Evolutionary conservation across 805 yeast genomes (phyloP), one percentile per base, ranked within the genome.

Genomic region (Barnettozyma californica): DNA sequence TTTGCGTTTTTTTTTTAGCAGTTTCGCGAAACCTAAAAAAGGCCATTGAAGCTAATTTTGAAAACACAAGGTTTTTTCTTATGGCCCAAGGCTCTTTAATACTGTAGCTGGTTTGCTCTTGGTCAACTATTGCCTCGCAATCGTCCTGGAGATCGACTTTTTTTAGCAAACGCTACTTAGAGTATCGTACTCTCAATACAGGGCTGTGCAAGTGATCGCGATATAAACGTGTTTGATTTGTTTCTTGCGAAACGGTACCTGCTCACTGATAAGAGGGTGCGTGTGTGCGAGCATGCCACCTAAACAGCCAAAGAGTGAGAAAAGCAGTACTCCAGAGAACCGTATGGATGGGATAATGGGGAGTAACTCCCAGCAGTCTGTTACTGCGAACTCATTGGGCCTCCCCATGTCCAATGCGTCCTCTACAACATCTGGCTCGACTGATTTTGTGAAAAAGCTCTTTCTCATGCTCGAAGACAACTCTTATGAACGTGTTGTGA

Each of bases 401-500:
- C 49, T 60, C 10, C 43, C 56, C 5, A 26, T 51, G 31, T 53
- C 49, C 23, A 60, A 59, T 44, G 46, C 57, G 1, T 60, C 64
- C 1, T 61, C 65, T 9, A 58, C 65, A 2, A 35, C 62, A 2
- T 53, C 65, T 3, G 81, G 84, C 1, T 81, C 85, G n/a, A 83
- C 82, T 52, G 95, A 86, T 63, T 86, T 86, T 57, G 94, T 86
- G 39, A 81, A 85, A 58, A 86, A 86, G 64, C 67, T 86, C 31
- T 89, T 80, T 64, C 84, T 83, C 51, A 92, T 92, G 91, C 75
- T 92, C 42, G 94, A 88, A 60, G 87, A 83, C 52, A 86, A 86
- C 51, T 74, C 77, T n/a, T 87, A 87, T 64, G 75, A 78, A 42
- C 77, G 77, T 49, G 79, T 88, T 21, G 96, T 94, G 9, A 72